phyloP scores from a whole-genome alignment of 2,329 filamentous ascomycete species.

The Celoporthe dispersa region DNA sequence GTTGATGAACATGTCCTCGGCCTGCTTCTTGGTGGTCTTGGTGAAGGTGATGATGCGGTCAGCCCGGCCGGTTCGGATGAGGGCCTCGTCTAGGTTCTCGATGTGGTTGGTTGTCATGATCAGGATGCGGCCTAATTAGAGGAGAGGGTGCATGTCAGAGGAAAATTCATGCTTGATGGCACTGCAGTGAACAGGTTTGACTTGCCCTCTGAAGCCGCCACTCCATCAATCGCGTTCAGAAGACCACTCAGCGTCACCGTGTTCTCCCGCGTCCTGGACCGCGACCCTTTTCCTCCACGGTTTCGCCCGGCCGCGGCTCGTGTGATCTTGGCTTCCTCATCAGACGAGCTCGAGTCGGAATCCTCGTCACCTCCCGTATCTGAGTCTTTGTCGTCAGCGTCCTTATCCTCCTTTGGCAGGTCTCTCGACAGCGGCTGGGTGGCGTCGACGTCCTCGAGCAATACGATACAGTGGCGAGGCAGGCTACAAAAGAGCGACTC shows the following conservation, averaged over 20 bases:
- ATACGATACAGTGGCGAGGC: constrained; percentile 22
- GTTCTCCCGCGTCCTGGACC: constrained; percentile 2
- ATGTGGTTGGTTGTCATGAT: constrained; percentile 29
- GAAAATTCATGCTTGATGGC: background rate
- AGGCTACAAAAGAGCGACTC: constrained; percentile 20
- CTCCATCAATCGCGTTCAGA: constrained; percentile 27
- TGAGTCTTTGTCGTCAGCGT: background rate
- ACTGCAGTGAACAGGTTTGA: background rate
- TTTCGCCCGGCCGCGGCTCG: background rate
- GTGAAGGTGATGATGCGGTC: constrained; percentile 28
- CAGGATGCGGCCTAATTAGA: constrained; percentile 21
- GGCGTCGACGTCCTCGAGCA: constrained; percentile 27
- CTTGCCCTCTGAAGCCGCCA: constrained; percentile 27
- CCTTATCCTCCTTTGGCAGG: background rate
- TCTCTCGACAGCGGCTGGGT: constrained; percentile 21
- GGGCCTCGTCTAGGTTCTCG: constrained; percentile 25
- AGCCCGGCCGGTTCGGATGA: constrained; percentile 25
- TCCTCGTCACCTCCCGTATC: background rate
- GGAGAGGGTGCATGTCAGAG: background rate
- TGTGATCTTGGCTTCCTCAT: background rate
- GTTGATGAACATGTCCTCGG: constrained; percentile 24
- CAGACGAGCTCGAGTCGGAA: background rate
- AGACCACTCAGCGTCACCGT: constrained; percentile 25
- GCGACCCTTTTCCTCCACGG: background rate
- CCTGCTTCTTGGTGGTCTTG: constrained; percentile 22